These are phyloP conservation scores for Talinum fruticosum DNA, from an alignment of 148 eudicot genomes.

Conservation along the genomic window DNA sequence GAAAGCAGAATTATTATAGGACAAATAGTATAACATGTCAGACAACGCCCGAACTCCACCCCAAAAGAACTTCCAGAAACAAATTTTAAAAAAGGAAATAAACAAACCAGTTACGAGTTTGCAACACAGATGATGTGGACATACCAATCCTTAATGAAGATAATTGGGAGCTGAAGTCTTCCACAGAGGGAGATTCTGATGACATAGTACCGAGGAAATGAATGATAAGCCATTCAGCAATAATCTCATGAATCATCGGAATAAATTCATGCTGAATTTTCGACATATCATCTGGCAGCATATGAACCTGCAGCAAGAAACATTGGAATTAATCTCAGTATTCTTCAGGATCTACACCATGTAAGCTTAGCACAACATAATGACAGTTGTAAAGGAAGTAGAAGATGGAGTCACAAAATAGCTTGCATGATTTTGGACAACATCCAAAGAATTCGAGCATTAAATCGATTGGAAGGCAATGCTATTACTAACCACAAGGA, in stretches of 20 bases:
- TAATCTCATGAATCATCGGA: conserved; percentile 78
- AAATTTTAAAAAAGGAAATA: too few species aligned
- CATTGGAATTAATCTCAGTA: conserved; percentile 15
- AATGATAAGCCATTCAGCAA: conserved; percentile 90
- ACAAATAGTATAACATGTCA: neutral
- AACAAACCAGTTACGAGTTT: neutral
- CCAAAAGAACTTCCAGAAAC: too few species aligned
- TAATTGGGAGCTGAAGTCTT: conserved; percentile 86
- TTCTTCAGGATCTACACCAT: neutral
- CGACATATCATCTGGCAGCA: conserved; percentile 60
- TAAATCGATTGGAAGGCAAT: neutral
- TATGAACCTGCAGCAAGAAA: conserved; percentile 56
- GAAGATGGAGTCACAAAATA: too few species aligned
- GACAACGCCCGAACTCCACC: neutral
- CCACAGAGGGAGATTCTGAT: conserved; percentile 64
- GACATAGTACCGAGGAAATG: conserved; percentile 72
- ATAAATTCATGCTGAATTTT: conserved; percentile 78
- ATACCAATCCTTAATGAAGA: conserved; percentile 88
- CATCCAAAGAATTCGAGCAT: neutral
- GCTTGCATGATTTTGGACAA: neutral
- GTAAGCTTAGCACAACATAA: neutral
- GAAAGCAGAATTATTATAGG: conserved; percentile 2
- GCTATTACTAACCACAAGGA: neutral
- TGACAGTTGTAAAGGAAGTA: neutral
- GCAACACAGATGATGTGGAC: conserved; percentile 1